Percentiles rank a stretch among this genome's conserved stretches.
These are phyloP conservation scores for Phytophthora meadii DNA, from an alignment of 352 stramenopile genomes.

Conservation along the genomic window DNA sequence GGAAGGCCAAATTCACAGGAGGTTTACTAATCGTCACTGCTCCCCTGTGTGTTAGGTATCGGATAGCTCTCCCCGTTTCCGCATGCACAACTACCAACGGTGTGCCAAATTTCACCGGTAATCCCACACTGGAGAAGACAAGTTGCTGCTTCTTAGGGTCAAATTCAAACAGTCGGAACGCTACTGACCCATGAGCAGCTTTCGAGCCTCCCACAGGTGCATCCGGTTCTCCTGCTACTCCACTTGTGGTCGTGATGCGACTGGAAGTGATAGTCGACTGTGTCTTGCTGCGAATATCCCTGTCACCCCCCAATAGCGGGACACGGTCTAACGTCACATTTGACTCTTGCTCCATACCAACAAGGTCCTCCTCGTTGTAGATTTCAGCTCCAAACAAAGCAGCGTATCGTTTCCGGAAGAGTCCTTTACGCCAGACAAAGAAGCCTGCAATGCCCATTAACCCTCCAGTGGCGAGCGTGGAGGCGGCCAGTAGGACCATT, in stretches of 20 bases:
- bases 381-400: constrained; percentile 68
- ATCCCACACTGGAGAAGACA: constrained; percentile 53
- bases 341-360: neutral
- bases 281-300: constrained; percentile 7
- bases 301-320: constrained; percentile 22
- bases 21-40: constrained; percentile 75
- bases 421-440: constrained; percentile 73
- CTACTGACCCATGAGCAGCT: constrained; percentile 46
- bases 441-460: constrained; percentile 73
- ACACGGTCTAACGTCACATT: constrained; percentile 7
- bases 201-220: constrained; percentile 19
- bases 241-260: constrained; percentile 22
- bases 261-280: constrained; percentile 19
- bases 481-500: constrained; percentile 64
- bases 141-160: constrained; percentile 60
- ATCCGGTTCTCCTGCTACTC: constrained; percentile 31
- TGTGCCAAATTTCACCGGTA: constrained; percentile 63
- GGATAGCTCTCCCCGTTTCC: constrained; percentile 65
- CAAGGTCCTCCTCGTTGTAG: constrained; percentile 39
- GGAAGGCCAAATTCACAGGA: constrained; percentile 72
- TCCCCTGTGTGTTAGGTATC: constrained; percentile 61
- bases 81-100: constrained; percentile 72
- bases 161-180: constrained; percentile 78
- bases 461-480: constrained; percentile 59
- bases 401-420: constrained; percentile 78